Percentiles rank a stretch among this genome's conserved stretches.
phyloP scores from a whole-genome alignment of 1,284 basidiomycete species.

The Lignosus rhinocerotis region DNA sequence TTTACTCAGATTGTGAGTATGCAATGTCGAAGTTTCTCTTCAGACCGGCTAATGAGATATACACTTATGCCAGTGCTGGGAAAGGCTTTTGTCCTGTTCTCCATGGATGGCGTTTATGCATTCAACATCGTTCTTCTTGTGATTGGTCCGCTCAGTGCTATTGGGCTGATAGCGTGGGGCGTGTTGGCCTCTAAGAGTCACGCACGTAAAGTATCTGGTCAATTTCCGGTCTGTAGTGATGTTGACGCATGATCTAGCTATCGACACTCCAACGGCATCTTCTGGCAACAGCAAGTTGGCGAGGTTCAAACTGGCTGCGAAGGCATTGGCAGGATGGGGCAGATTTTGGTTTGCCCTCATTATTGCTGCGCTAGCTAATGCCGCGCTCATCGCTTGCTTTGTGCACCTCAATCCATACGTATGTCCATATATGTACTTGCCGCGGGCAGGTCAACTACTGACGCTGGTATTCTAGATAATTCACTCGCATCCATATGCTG shows the following conservation, averaged over 20 bases:
- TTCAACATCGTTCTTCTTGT: slow-evolving; percentile 62
- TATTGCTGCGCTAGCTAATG: slow-evolving; percentile 46
- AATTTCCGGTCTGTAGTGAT: not conserved
- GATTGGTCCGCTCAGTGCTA: slow-evolving; percentile 56
- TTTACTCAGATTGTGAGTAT: slow-evolving; percentile 74
- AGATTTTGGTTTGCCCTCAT: slow-evolving; percentile 63
- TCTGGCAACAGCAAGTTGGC: slow-evolving; percentile 7
- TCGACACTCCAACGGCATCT: not conserved
- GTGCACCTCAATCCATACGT: slow-evolving; percentile 65
- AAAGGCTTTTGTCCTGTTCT: slow-evolving; percentile 51
- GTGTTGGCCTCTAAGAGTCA: slow-evolving; percentile 24
- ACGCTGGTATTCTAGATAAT: slow-evolving; percentile 45
- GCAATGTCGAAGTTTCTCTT: not conserved
- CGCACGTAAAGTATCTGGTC: slow-evolving; percentile 15
- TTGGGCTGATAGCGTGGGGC: slow-evolving; percentile 42
- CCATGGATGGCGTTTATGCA: slow-evolving; percentile 50
- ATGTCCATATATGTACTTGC: slow-evolving; percentile 30
- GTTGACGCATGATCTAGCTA: not conserved
- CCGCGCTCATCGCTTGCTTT: slow-evolving; percentile 49
- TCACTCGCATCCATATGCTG: slow-evolving; percentile 56
- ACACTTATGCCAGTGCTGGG: slow-evolving; percentile 55
- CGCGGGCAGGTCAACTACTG: not conserved
- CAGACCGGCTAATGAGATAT: not conserved
- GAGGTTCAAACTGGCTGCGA: slow-evolving; percentile 16
- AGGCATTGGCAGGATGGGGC: slow-evolving; percentile 32